Base-by-base conservation (phyloP, 768 basidiomycete species). In the Pleurotus giganteus region DNA sequence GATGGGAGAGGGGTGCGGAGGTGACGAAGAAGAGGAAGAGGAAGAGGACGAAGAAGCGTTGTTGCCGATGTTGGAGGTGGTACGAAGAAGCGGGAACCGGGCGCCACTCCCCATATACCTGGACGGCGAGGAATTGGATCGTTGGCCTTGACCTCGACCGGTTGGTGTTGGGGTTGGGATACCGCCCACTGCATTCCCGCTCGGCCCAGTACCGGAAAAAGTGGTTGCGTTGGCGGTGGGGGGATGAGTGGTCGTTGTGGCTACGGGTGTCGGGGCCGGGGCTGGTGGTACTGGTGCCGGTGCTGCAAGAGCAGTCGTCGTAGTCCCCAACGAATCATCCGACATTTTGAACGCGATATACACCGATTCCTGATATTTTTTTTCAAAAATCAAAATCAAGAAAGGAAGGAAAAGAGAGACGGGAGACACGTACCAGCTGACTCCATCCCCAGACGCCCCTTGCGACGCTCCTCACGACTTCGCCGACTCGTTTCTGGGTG, bases 321-420 rank as follows among this genome's bases (percentile, higher is more conserved):
- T 54, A 11, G 66, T 63, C 0, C 32, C 34, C 19, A 39, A 26
- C 21, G 70, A 58, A 57, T 80, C 78, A 55, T 81, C 76, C 1
- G 82, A 79, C 34, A 85, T 72, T 32, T 82, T 77, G 66, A 86
- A 80, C 31, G 80, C 78, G 13, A 84, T 67, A 55, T 83, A 73
- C 4, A 77, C 77, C 0, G 74, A 72, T 66, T 81, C 78, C 85
- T 86, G 58, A 19, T 57, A 32, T 26, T 39, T 57, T 51, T 17
- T 24, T 13, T 4, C n/a, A 15, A 8, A 47, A 2, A 52, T 26
- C 19, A 54, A 11, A 55, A 39, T 21, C 51, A 32, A 32, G 13
- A 41, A 15, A 41, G 19, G 17, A 23, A 47, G 24, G 44, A 12
- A 31, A 36, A 45, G 47, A 56, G n/a, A 36, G 29, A 21, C 3